Evolutionary conservation across 257 asterid genomes (phyloP), one percentile per base, ranked within the genome.

Genomic region (Dorcoceras hygrometricum): DNA sequence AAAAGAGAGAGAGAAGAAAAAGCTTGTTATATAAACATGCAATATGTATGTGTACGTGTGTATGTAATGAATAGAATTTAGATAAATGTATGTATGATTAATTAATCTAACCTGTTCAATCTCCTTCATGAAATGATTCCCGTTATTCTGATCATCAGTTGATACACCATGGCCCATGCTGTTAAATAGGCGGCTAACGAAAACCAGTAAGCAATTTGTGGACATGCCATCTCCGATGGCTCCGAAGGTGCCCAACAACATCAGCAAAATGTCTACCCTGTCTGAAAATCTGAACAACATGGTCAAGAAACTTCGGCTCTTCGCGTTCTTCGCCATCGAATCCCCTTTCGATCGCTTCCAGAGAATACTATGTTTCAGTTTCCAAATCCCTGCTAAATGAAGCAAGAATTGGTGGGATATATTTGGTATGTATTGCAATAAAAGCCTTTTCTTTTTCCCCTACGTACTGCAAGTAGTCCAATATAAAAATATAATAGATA

Each of bases 171-270:
- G 78, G 20, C 97, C 97, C 81, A 91, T 78, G 79, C 75, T 88
- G 62, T 88, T 86, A 53, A 91, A 91, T 57, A 91, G 95, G 53
- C 79, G 87, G 68, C 81, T 82, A 66, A 87, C 87, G 60, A 72
- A 88, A 12, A 91, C 62, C 61, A 91, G 80, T 31, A 91, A 72
- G 75, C 96, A 88, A 51, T 91, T 91, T 18, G 95, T 85, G 11
- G 96, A 86, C 68, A 86, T 46, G 60, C 97, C 97, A 79, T 91
- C 97, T 58, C 97, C 97, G n/a, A 91, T 78, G 66, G 96, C 96
- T 64, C 97, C 97, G 59, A 91, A 20, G n/a, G 97, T 86, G 16
- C 97, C 96, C 76, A 91, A 74, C 28, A 73, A 34, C 96, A 88
- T 85, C 4, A 91, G 88, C 71, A 82, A 43, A 65, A 88, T 70